Percentiles rank a stretch among this genome's conserved stretches.
Conservation (phyloP, 768 basidiomycete species). For the Termitomyces sp. region DNA sequence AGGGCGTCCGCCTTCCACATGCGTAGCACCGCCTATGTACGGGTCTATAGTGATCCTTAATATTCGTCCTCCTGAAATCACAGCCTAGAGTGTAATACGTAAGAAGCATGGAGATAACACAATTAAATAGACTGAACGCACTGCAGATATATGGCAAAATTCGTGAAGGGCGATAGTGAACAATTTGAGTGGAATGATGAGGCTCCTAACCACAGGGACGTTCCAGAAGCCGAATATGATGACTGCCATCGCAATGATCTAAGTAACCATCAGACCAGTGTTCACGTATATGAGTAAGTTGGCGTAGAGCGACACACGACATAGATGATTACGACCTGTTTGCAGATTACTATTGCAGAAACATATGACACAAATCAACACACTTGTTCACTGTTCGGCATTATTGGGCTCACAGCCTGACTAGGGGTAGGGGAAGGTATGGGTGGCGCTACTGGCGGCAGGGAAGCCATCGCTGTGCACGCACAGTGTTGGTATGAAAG, state of each 20-base stretch:
- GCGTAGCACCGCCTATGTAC: constrained; percentile 68
- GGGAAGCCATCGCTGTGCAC: constrained; percentile 18
- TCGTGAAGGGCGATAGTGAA: constrained; percentile 90
- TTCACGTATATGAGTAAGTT: background rate
- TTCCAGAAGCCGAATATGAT: constrained; percentile 87
- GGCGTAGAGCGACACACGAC: constrained; percentile 45
- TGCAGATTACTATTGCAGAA: constrained; percentile 16
- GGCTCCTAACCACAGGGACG: constrained; percentile 69
- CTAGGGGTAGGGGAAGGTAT: constrained; percentile 29
- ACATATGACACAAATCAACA: constrained; percentile 16
- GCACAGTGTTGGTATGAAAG: too few relatives aligned
- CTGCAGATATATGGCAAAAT: constrained; percentile 75
- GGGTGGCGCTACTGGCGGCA: constrained; percentile 41
- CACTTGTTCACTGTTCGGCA: constrained; percentile 71
- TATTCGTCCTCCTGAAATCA: constrained; percentile 75
- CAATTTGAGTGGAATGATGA: constrained; percentile 82
- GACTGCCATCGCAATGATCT: constrained; percentile 84
- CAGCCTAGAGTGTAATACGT: constrained; percentile 40
- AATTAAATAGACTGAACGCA: constrained; percentile 35
- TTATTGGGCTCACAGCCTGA: constrained; percentile 35
- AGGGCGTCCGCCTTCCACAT: constrained; percentile 73
- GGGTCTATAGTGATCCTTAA: constrained; percentile 81
- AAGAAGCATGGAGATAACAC: background rate
- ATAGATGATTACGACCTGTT: constrained; percentile 68
- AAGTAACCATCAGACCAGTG: constrained; percentile 1